Percentiles rank a stretch among this genome's conserved stretches.
These are phyloP conservation scores for Oryza glumipatula DNA, from an alignment of 176 grass and related monocot species.

Conservation along the genomic window DNA sequence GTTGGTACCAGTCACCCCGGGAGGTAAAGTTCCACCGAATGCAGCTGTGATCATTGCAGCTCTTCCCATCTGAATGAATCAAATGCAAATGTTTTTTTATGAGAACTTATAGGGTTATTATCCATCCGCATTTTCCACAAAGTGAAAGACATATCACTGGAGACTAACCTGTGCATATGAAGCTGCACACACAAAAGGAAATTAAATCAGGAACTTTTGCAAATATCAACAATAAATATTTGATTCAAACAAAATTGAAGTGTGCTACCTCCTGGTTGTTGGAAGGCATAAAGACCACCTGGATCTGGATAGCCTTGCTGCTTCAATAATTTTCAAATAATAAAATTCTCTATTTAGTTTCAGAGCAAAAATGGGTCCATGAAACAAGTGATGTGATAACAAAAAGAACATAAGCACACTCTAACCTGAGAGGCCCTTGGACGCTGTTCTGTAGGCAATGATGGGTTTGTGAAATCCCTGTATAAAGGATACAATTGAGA, in stretches of 20 bases:
- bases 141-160: conserved; percentile 8
- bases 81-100: conserved; percentile 37
- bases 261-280: conserved; percentile 65
- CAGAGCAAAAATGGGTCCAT: conserved; percentile 21
- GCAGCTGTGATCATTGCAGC: conserved; percentile 75
- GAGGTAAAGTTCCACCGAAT: conserved; percentile 77
- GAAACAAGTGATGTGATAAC: background rate
- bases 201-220: conserved; percentile 16
- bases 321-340: conserved; percentile 28
- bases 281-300: conserved; percentile 63
- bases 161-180: conserved; percentile 73
- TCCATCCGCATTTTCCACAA: conserved; percentile 19
- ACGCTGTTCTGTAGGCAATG: conserved; percentile 87
- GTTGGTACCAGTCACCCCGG: conserved; percentile 72
- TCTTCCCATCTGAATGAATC: conserved; percentile 69
- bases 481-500: conserved; percentile 26
- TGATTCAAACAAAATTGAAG: conserved; percentile 12
- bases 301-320: conserved; percentile 82
- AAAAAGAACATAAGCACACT: conserved; percentile 17
- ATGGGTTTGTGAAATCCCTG: conserved; percentile 98
- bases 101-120: conserved; percentile 3
- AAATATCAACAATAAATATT: conserved; percentile 17
- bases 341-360: conserved; percentile 19
- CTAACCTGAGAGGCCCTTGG: conserved; percentile 75
- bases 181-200: conserved; percentile 50